Evolutionary conservation across 768 basidiomycete species (phyloP).

Genomic region (Sutorius australiensis): DNA sequence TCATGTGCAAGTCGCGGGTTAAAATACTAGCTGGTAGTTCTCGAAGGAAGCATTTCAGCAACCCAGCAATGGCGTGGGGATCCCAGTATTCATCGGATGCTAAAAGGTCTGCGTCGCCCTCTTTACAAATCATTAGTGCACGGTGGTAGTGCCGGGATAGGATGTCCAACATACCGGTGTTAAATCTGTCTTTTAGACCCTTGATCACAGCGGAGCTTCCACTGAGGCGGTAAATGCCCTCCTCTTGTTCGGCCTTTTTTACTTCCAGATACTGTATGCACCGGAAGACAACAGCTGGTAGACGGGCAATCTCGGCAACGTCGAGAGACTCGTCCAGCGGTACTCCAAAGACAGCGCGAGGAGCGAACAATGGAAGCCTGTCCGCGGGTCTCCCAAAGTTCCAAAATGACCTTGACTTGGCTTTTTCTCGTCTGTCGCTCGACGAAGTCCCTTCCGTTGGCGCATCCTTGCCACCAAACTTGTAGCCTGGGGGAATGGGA

Average conservation of each 20-base stretch:
- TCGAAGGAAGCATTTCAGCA: slow-evolving; percentile 90
- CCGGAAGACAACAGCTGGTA: slow-evolving; percentile 94
- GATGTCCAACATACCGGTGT: slow-evolving; percentile 56
- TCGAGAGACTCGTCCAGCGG: slow-evolving; percentile 83
- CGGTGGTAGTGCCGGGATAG: slow-evolving; percentile 4
- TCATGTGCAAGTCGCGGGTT: slow-evolving; percentile 86
- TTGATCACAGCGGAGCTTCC: slow-evolving; percentile 96
- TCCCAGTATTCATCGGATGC: slow-evolving; percentile 93
- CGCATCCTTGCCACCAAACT: slow-evolving; percentile 79
- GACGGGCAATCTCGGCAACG: slow-evolving; percentile 81
- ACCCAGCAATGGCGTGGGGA: slow-evolving; percentile 93
- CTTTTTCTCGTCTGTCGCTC: slow-evolving; percentile 82
- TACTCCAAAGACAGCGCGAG: slow-evolving; percentile 85
- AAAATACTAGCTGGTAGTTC: slow-evolving; percentile 92
- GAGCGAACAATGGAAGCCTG: slow-evolving; percentile 38
- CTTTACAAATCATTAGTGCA: slow-evolving; percentile 38
- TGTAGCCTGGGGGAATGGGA: slow-evolving; percentile 84
- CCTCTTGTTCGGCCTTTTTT: slow-evolving; percentile 92
- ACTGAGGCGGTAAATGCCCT: slow-evolving; percentile 95
- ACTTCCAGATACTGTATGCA: slow-evolving; percentile 93
- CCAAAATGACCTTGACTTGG: slow-evolving; percentile 93
- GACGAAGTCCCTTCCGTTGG: slow-evolving; percentile 38
- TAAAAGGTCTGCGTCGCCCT: slow-evolving; percentile 93
- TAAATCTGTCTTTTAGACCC: slow-evolving; percentile 88
- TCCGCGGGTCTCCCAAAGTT: slow-evolving; percentile 71